These are phyloP conservation scores for Gentiana straminea DNA, from an alignment of 257 asterid species.

Conservation along the genomic window DNA sequence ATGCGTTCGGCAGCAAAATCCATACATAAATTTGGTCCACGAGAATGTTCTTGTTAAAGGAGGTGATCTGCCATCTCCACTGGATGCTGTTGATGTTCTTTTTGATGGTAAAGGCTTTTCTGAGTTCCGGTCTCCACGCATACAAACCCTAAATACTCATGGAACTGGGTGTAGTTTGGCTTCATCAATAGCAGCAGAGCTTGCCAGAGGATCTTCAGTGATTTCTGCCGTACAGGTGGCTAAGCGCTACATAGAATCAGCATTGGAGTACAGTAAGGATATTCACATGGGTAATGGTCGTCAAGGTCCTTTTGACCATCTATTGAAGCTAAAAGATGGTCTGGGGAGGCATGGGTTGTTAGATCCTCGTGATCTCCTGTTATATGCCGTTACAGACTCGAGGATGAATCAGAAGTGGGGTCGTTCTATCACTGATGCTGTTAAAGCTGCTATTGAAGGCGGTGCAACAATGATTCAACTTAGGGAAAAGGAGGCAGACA, in stretches of 20 bases:
- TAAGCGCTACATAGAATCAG: constrained; percentile 61
- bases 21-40: constrained; percentile 70
- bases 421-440: constrained; percentile 66
- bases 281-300: constrained; percentile 58
- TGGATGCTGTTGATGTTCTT: constrained; percentile 85
- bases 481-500: constrained; percentile 83
- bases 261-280: constrained; percentile 73
- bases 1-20: constrained; percentile 91
- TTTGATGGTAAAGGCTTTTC: constrained; percentile 75
- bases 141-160: constrained; percentile 64
- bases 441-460: constrained; percentile 78
- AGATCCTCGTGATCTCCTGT: constrained; percentile 60
- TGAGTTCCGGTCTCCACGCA: constrained; percentile 65
- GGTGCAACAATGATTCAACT: constrained; percentile 90
- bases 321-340: constrained; percentile 55
- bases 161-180: constrained; percentile 99
- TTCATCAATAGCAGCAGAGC: constrained; percentile 85
- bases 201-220: constrained; percentile 75
- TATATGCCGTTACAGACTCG: constrained; percentile 95
- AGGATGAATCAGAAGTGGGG: constrained; percentile 86
- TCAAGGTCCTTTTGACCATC: constrained; percentile 91
- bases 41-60: constrained; percentile 97
- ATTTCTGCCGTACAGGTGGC: constrained; percentile 79
- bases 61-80: constrained; percentile 74
- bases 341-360: constrained; percentile 27